These are phyloP conservation scores for Neonothopanus nambi DNA, from an alignment of 1,284 basidiomycete species.

Conservation along the genomic window DNA sequence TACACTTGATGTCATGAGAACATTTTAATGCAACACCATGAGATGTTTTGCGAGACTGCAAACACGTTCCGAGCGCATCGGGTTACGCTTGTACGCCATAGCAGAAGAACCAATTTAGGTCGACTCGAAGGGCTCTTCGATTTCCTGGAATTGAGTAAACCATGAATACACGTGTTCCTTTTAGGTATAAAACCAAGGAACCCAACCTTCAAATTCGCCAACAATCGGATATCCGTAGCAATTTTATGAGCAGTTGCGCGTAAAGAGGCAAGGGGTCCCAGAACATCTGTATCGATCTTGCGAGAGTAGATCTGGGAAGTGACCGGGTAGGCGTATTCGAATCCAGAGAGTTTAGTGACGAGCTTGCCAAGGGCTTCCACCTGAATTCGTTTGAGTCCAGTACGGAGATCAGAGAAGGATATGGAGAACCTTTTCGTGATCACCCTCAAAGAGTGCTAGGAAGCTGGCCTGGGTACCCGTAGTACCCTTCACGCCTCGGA, in stretches of 20 bases:
- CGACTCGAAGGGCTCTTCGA: slow-evolving; percentile 99
- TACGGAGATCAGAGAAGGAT: neutral
- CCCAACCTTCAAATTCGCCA: slow-evolving; percentile 88
- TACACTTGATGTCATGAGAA: slow-evolving; percentile 87
- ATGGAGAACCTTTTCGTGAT: slow-evolving; percentile 85
- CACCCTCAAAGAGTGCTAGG: slow-evolving; percentile 91
- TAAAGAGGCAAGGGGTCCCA: slow-evolving; percentile 87
- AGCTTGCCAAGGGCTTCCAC: slow-evolving; percentile 89
- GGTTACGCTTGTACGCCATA: slow-evolving; percentile 99
- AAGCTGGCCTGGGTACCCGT: slow-evolving; percentile 99
- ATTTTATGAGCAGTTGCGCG: slow-evolving; percentile 98
- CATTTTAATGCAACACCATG: slow-evolving; percentile 92
- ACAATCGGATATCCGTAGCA: slow-evolving; percentile 90
- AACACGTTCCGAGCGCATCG: slow-evolving; percentile 97
- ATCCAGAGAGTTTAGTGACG: slow-evolving; percentile 90
- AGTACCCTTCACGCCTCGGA: slow-evolving; percentile 98
- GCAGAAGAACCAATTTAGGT: slow-evolving; percentile 98
- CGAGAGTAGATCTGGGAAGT: slow-evolving; percentile 98
- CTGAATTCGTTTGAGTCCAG: slow-evolving; percentile 32
- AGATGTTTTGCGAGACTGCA: slow-evolving; percentile 94
- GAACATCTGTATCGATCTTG: slow-evolving; percentile 95
- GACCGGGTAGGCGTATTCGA: slow-evolving; percentile 94
- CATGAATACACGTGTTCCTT: neutral
- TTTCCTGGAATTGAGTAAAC: too few relatives aligned
- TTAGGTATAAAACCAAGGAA: neutral